phyloP scores from a whole-genome alignment of 768 basidiomycete species.

The Galerina sulciceps region DNA sequence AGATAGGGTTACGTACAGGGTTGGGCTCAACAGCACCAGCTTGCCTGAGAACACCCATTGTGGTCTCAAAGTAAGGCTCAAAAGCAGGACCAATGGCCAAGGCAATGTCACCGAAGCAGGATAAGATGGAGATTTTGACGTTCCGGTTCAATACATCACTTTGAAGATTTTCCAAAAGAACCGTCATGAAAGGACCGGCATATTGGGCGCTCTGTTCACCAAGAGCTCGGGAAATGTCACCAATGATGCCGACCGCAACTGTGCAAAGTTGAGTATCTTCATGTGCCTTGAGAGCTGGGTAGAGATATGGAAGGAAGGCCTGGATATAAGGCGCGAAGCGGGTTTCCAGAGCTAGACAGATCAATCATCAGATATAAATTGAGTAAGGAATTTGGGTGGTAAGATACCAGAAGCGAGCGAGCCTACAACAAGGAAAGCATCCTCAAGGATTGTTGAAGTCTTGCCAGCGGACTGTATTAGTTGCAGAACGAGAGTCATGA shows the following conservation, averaged over 20 bases:
- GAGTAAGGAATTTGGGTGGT: not conserved
- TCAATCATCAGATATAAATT: not conserved
- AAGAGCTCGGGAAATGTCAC: conserved; percentile 94
- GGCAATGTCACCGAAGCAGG: conserved; percentile 96
- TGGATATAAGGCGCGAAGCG: conserved; percentile 83
- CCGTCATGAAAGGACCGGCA: conserved; percentile 88
- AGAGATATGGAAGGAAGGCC: conserved; percentile 85
- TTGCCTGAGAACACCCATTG: conserved; percentile 90
- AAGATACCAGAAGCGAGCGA: conserved; percentile 76
- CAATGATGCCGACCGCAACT: conserved; percentile 94
- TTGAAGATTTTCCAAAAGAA: conserved; percentile 88
- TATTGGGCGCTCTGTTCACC: conserved; percentile 85
- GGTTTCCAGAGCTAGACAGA: conserved; percentile 65
- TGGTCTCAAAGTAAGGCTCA: conserved; percentile 87
- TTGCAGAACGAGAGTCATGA: conserved; percentile 90
- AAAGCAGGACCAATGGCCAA: conserved; percentile 87
- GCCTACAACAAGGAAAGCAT: conserved; percentile 94
- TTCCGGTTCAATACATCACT: conserved; percentile 89
- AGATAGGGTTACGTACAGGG: conserved; percentile 56
- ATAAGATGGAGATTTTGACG: conserved; percentile 96
- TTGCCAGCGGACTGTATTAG: conserved; percentile 89
- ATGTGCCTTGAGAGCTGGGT: conserved; percentile 86
- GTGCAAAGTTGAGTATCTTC: conserved; percentile 97
- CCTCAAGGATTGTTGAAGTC: conserved; percentile 93
- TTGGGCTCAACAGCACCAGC: conserved; percentile 89